These are phyloP conservation scores for Botrytis hyacinthi DNA, from an alignment of 2,329 filamentous ascomycete species.

Conservation along the genomic window DNA sequence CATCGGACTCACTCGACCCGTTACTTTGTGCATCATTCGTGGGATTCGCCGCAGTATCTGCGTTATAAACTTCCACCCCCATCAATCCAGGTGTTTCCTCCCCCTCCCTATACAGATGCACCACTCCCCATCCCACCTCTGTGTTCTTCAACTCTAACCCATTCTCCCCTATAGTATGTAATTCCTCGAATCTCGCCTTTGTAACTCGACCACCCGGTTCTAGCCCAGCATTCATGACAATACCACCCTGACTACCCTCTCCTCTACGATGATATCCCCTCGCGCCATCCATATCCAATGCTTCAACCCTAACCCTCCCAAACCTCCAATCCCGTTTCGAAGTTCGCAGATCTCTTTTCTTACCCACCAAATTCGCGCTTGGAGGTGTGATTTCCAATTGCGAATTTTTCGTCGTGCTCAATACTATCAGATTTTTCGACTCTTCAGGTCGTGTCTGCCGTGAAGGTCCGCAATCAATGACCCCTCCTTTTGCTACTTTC, in stretches of 20 bases:
- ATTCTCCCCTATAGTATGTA: not conserved
- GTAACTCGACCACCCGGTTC: slow-evolving; percentile 63
- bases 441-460: slow-evolving; percentile 11
- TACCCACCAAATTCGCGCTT: slow-evolving; percentile 40
- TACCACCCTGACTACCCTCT: slow-evolving; percentile 34
- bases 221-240: slow-evolving; percentile 31
- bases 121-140: slow-evolving; percentile 85
- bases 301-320: slow-evolving; percentile 73
- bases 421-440: slow-evolving; percentile 2
- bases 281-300: slow-evolving; percentile 65
- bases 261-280: slow-evolving; percentile 48
- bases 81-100: slow-evolving; percentile 67
- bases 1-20: slow-evolving; percentile 37
- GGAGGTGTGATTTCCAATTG: slow-evolving; percentile 22
- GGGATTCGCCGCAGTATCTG: slow-evolving; percentile 8
- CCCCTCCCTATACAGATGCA: slow-evolving; percentile 87
- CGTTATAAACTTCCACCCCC: slow-evolving; percentile 32
- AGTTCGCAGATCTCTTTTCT: slow-evolving; percentile 38
- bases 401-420: slow-evolving; percentile 26
- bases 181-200: slow-evolving; percentile 74
- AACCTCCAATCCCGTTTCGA: slow-evolving; percentile 75
- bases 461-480: slow-evolving; percentile 41
- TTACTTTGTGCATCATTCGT: slow-evolving; percentile 29
- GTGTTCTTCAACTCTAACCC: slow-evolving; percentile 64
- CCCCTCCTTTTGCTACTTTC: slow-evolving; percentile 1